Evolutionary conservation across 2,329 filamentous ascomycete genomes (phyloP), one percentile per base, ranked within the genome.

Genomic region (Ascocoryne sarcoides): DNA sequence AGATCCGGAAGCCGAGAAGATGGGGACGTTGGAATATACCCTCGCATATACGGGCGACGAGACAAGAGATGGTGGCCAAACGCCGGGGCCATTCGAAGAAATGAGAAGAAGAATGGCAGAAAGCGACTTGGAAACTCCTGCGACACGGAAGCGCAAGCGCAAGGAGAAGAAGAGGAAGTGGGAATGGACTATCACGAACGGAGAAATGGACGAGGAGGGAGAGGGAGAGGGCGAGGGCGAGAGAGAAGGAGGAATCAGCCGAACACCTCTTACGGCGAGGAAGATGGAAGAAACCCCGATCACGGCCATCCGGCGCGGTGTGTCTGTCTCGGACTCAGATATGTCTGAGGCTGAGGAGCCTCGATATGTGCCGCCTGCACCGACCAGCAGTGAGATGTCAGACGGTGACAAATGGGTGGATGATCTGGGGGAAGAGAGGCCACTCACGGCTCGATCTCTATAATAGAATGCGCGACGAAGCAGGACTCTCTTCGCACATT

Each of bases 11-110:
- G 23, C 28, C 3, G 48, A 52, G 17, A 62, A 61, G 29, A 57
- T 62, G 2, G 66, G 69, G n/a, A 57, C 64, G 2, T 59, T 76
- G 12, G 72, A 76, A 45, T 50, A 66, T 10, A 63, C 69, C 20
- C 63, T 73, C 58, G 66, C 69, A 9, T 75, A 75, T 51, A 67
- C 67, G 0, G 65, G 64, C 28, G 68, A 72, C 46, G 73, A 76
- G 52, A 73, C 71, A 0, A 67, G 70, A 38, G 75, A 80, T 49
- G 76, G 76, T 2, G 76, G 75, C 2, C 69, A 74, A 52, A 80
- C 76, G 0, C 76, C 77, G 0, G 75, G 75, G 0, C 75, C 77
- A 0, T 78, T 78, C 43, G 76, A 79, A 53, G 75, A 80, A 48
- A 76, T 77, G 72, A 65, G 72, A 31, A 64, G 75, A 10, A 65